phyloP scores from a whole-genome alignment of 768 basidiomycete species.

The Mrakia hoshinonis region DNA sequence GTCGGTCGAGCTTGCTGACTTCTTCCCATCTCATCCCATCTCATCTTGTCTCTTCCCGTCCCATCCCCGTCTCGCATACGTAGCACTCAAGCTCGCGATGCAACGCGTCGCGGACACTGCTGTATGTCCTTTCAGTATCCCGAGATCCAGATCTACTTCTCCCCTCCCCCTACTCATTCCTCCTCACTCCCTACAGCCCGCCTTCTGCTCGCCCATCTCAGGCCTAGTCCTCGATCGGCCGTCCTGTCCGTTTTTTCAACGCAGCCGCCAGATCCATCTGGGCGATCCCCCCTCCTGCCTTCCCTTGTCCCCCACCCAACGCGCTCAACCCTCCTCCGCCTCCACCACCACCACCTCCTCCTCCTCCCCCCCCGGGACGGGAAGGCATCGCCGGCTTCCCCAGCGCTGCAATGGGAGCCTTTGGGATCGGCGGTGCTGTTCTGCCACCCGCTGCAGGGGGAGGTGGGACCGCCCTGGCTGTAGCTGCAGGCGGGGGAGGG shows the following conservation, averaged over 20 bases:
- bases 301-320: slow-evolving; percentile 21
- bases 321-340: neutral
- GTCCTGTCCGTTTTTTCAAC: slow-evolving; percentile 18
- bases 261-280: slow-evolving; percentile 78
- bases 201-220: neutral
- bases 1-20: no score
- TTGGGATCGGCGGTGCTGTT: slow-evolving; percentile 57
- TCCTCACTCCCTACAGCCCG: no score
- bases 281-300: slow-evolving; percentile 41
- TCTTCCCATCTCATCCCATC: no score
- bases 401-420: slow-evolving; percentile 21
- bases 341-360: neutral
- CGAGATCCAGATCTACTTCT: no score
- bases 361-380: slow-evolving; percentile 36
- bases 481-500: no score
- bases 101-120: no score
- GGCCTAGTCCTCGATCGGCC: slow-evolving; percentile 17
- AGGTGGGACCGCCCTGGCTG: no score
- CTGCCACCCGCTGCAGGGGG: slow-evolving; percentile 38
- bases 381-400: slow-evolving; percentile 36
- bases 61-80: no score
- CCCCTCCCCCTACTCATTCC: no score
- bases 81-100: no score
- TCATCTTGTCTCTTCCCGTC: no score
- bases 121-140: no score